Conservation (phyloP, 2,329 filamentous ascomycete species). For the Dactylellina cionopaga region DNA sequence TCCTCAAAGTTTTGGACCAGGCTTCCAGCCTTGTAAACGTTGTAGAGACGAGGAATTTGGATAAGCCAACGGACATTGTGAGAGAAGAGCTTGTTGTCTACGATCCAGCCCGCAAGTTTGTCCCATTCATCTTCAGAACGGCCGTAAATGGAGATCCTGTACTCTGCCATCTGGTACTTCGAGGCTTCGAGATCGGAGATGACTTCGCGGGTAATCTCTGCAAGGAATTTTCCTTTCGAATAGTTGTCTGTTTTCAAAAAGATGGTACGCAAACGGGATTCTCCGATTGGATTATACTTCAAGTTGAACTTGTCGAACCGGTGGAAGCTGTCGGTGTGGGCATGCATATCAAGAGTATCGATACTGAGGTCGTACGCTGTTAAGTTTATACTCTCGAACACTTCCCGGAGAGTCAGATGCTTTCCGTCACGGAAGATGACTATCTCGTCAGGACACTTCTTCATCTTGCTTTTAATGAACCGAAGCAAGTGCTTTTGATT, state of each 20-base stretch:
- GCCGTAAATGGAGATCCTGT: conserved; percentile 97
- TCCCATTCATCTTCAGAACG: conserved; percentile 95
- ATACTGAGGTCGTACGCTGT: conserved; percentile 98
- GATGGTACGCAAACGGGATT: conserved; percentile 94
- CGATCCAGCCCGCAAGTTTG: conserved; percentile 94
- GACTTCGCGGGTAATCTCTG: conserved; percentile 97
- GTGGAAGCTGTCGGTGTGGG: conserved; percentile 97
- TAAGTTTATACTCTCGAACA: conserved; percentile 96
- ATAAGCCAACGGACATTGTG: conserved; percentile 98
- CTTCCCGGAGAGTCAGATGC: conserved; percentile 87
- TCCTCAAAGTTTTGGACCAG: conserved; percentile 91
- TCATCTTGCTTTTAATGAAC: conserved; percentile 99
- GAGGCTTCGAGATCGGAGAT: conserved; percentile 96
- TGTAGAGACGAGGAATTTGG: conserved; percentile 91
- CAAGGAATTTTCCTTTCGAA: conserved; percentile 92
- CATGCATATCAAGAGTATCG: conserved; percentile 98
- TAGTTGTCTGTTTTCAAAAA: conserved; percentile 99
- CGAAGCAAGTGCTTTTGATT: conserved; percentile 98
- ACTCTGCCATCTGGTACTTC: conserved; percentile 99
- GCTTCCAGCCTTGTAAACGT: conserved; percentile 90
- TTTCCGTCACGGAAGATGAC: conserved; percentile 93
- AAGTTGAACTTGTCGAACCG: conserved; percentile 99
- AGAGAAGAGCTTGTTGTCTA: conserved; percentile 97
- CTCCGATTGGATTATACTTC: conserved; percentile 97
- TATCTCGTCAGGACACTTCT: conserved; percentile 93